Conservation (phyloP, 1,284 basidiomycete genomes). For the Apiotrichum gamsii region DNA sequence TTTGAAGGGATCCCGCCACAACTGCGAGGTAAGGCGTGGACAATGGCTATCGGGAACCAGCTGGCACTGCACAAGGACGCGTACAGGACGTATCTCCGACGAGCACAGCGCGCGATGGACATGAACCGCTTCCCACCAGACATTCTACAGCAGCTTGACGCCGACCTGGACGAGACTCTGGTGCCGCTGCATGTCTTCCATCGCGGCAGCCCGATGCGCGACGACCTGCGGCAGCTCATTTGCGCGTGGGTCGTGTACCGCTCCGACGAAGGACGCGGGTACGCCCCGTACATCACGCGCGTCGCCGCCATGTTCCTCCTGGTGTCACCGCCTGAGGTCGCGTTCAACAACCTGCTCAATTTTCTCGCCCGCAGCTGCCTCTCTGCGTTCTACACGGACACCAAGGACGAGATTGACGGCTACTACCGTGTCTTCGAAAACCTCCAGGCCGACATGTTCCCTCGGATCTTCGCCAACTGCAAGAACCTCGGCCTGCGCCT, state of each 20-base stretch:
- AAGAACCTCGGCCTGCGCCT: constrained; percentile 58
- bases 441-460: constrained; percentile 57
- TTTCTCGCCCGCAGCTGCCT: constrained; percentile 78
- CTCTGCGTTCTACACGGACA: constrained; percentile 74
- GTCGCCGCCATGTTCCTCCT: constrained; percentile 84
- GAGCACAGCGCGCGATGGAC: constrained; percentile 66
- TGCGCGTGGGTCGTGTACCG: constrained; percentile 87
- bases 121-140: constrained; percentile 67
- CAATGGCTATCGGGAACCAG: constrained; percentile 77
- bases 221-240: constrained; percentile 78
- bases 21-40: constrained; percentile 80
- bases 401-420: constrained; percentile 71
- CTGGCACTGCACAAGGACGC: constrained; percentile 80
- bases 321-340: constrained; percentile 67
- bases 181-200: constrained; percentile 83
- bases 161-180: constrained; percentile 73
- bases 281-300: constrained; percentile 52
- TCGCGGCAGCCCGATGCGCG: constrained; percentile 71
- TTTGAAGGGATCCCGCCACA: constrained; percentile 86
- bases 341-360: constrained; percentile 83
- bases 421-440: constrained; percentile 48
- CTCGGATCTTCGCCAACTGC: constrained; percentile 94
- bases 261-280: constrained; percentile 78
- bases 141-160: constrained; percentile 65
- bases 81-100: constrained; percentile 63